These are phyloP conservation scores for Epithemia pelagica DNA, from an alignment of 108 stramenopile genomes.

Conservation along the genomic window DNA sequence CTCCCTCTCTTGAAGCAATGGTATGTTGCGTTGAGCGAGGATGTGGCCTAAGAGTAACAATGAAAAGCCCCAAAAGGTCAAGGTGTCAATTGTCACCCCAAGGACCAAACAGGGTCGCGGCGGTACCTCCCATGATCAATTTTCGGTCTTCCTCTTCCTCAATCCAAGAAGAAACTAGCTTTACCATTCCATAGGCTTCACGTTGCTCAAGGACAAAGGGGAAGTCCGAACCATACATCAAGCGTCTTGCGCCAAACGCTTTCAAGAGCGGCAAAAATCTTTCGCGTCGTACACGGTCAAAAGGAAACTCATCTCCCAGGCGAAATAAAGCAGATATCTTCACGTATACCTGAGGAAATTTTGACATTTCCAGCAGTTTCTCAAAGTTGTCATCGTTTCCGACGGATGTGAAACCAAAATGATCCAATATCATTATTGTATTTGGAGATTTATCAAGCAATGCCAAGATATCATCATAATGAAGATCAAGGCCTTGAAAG, in stretches of 20 bases:
- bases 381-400: conserved; percentile 41
- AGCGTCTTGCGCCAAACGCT: conserved; percentile 59
- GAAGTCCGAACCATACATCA: conserved; percentile 83
- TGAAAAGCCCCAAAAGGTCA: too few species aligned
- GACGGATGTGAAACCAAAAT: conserved; percentile 82
- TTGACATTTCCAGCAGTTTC: conserved; percentile 54
- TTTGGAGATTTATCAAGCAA: conserved; percentile 55
- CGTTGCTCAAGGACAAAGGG: conserved; percentile 72
- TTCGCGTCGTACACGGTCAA: conserved; percentile 37
- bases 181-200: conserved; percentile 43
- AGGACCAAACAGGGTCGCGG: conserved; percentile 48
- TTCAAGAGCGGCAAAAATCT: conserved; percentile 65
- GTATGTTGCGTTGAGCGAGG: too few species aligned
- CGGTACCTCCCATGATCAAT: conserved; percentile 61
- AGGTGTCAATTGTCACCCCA: too few species aligned
- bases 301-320: conserved; percentile 46
- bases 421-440: conserved; percentile 73
- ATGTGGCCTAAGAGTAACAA: too few species aligned
- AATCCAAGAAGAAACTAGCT: conserved; percentile 59
- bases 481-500: conserved; percentile 76
- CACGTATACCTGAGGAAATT: conserved; percentile 61
- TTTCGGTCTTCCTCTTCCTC: conserved; percentile 23
- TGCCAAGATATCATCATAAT: conserved; percentile 54
- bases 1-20: too few species aligned
- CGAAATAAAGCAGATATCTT: conserved; percentile 85